Evolutionary conservation across 306 rosid species (phyloP), one percentile per base, ranked within the genome.

Genomic region (Heteromeles arbutifolia): DNA sequence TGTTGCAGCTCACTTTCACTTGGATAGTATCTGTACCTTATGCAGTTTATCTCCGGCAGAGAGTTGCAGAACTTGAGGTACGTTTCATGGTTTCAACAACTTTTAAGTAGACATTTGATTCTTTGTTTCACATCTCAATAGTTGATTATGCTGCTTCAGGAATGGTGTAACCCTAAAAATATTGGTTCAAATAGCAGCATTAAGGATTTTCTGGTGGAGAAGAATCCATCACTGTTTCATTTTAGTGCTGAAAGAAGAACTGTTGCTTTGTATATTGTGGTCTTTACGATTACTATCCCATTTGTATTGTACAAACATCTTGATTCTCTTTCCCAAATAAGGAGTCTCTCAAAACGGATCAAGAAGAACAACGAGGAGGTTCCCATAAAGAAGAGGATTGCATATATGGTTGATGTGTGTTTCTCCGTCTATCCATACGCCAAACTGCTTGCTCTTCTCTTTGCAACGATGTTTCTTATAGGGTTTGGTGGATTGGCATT

Each of bases 371-470:
- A 95, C 84, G 97, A 90, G 80, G 95, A 84, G 84, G 97, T 84
- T 65, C 96, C 98, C 6, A 80, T 95, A 78, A 90, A 90, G 84
- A 95, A 95, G 89, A 95, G 91, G 82, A 80, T 92, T 81, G 96
- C 97, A 39, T 95, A 92, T 80, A 90, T 82, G 79, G 97, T 95
- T 62, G 97, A 92, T 83, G 97, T 92, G 6, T 92, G 89, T 78
- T 95, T 95, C 90, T 95, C 97, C 71, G 83, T 95, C 84, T 90
- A 95, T 82, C 97, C 97, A 76, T 95, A 87, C 73, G 98, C 98
- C 41, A 94, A 94, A 87, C 88, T 94, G 26, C 93, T 94, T 65
- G 98, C 98, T 2, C 98, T 94, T 82, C 97, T 94, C 72, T 90
- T 87, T 59, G 98, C 98, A 67, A 94, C 98, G 24, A 82, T 90